A percentile compares a stretch with the other conserved stretches of the same genome.
Evolutionary conservation across 257 asterid genomes (phyloP).

Genomic region (Agastache rugosa): DNA sequence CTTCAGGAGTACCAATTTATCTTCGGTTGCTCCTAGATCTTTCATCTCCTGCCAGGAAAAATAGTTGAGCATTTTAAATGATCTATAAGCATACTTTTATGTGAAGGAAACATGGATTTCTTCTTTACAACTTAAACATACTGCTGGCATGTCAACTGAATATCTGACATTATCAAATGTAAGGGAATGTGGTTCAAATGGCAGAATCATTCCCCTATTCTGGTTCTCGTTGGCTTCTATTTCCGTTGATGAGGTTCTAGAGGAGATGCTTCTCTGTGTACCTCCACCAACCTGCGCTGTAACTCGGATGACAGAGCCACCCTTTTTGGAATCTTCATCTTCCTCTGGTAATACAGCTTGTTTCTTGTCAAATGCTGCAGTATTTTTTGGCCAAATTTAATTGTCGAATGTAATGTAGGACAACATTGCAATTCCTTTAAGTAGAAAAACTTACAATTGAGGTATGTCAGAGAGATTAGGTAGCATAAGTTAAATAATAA

Average conservation of each 20-base stretch:
- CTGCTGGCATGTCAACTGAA: conserved; percentile 60
- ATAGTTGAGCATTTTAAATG: background rate
- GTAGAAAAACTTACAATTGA: conserved; percentile 44
- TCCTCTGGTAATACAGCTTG: conserved; percentile 53
- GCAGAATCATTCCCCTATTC: conserved; percentile 60
- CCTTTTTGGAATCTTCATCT: conserved; percentile 21
- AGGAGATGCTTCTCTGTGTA: conserved; percentile 12
- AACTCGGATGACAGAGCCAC: background rate
- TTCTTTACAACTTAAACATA: conserved; percentile 27
- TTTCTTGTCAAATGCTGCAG: conserved; percentile 55
- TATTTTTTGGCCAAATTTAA: background rate
- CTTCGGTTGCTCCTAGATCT: conserved; percentile 48
- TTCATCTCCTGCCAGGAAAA: conserved; percentile 49
- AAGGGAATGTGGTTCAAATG: conserved; percentile 59
- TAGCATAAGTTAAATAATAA: conserved; percentile 37
- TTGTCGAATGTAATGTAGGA: background rate
- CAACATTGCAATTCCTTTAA: background rate
- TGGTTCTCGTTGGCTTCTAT: conserved; percentile 36
- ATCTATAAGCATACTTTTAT: background rate
- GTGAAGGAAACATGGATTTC: background rate
- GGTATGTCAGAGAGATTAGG: conserved; percentile 41
- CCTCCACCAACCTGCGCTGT: conserved; percentile 8
- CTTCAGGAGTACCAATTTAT: conserved; percentile 49
- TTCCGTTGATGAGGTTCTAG: conserved; percentile 29
- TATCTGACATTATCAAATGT: conserved; percentile 60